Evolutionary conservation across 106 monocot genomes (phyloP), one percentile per base, ranked within the genome.

Genomic region (Acorus gramineus): DNA sequence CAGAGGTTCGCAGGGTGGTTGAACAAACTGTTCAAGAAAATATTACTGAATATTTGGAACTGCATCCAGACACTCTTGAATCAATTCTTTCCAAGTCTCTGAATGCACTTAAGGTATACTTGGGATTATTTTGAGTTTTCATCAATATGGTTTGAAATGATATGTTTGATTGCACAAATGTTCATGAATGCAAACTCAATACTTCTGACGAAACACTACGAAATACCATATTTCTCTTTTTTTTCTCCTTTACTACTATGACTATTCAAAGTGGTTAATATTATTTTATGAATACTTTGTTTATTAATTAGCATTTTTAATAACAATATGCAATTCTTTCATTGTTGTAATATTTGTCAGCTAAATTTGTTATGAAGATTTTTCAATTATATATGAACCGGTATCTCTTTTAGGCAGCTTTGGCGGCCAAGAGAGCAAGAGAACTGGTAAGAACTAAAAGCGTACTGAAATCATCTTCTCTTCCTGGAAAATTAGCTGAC

Each of bases 401-500:
- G 6, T 68, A 43, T 61, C 44, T 55, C 50, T 53, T 78, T 10
- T 68, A 98, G 96, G 96, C 96, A 72, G 91, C 96, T 49, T 59
- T 96, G 88, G 96, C 91, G 65, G 96, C 96, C 12, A 98, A 91
- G 55, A 72, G 88, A 14, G 96, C 96, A 48, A 82, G 96, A 78
- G 96, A 98, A 70, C 73, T 98, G 68, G 88, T 91, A 3, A 91
- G 96, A 69, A 83, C 91, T 61, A 98, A 98, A 76, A 85, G 87
- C 69, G 88, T 98, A 11, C 68, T 98, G 47, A 91, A 79, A 70
- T 98, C 91, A 63, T 98, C 96, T 77, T 87, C 96, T 65, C 91
- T 98, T 76, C 96, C 96, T 52, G 96, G 96, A 14, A 98, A 98
- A 70, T 67, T 98, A 45, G 91, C 96, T 60, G 91, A 98, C 67